A percentile compares a stretch with the other conserved stretches of the same genome.
Evolutionary conservation across 1,139 yeast genomes (phyloP).

Genomic region (Kodamaea plutei): DNA sequence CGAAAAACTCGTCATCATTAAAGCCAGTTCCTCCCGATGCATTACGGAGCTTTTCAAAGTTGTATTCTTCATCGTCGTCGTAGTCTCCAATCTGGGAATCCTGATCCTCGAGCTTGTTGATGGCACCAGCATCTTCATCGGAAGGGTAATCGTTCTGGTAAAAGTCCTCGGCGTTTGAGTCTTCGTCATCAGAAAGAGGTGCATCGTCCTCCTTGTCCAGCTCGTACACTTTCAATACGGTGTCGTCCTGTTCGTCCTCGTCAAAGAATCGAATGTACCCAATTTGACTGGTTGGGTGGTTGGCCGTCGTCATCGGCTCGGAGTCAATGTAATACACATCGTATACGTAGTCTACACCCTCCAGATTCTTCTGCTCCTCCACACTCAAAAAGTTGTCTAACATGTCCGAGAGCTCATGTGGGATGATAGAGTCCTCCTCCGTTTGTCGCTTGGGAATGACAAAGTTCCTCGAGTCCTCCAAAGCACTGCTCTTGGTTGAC

Average conservation of each 20-base stretch:
- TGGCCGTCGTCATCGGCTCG: slow-evolving; percentile 42
- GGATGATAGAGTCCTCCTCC: slow-evolving; percentile 42
- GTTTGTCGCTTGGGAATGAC: slow-evolving; percentile 32
- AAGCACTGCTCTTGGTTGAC: neutral
- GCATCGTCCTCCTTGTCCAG: slow-evolving; percentile 48
- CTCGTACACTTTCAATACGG: slow-evolving; percentile 29
- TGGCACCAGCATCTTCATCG: slow-evolving; percentile 65
- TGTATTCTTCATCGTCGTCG: slow-evolving; percentile 32
- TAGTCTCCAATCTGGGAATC: slow-evolving; percentile 23
- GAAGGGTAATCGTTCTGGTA: slow-evolving; percentile 94
- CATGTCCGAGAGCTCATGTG: slow-evolving; percentile 67
- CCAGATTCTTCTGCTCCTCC: slow-evolving; percentile 9
- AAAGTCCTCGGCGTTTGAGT: slow-evolving; percentile 73
- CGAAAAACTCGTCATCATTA: slow-evolving; percentile 18
- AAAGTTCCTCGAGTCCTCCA: slow-evolving; percentile 19
- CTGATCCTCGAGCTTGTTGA: slow-evolving; percentile 19
- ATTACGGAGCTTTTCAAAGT: slow-evolving; percentile 18
- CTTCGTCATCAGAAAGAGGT: slow-evolving; percentile 41
- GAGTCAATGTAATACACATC: slow-evolving; percentile 62
- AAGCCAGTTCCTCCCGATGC: slow-evolving; percentile 14
- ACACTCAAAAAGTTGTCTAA: slow-evolving; percentile 49
- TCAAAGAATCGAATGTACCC: slow-evolving; percentile 69
- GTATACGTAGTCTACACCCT: slow-evolving; percentile 64
- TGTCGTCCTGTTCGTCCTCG: slow-evolving; percentile 49
- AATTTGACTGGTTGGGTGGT: slow-evolving; percentile 48